phyloP scores from a whole-genome alignment of 257 asterid genomes.

The Ehretia macrophylla region DNA sequence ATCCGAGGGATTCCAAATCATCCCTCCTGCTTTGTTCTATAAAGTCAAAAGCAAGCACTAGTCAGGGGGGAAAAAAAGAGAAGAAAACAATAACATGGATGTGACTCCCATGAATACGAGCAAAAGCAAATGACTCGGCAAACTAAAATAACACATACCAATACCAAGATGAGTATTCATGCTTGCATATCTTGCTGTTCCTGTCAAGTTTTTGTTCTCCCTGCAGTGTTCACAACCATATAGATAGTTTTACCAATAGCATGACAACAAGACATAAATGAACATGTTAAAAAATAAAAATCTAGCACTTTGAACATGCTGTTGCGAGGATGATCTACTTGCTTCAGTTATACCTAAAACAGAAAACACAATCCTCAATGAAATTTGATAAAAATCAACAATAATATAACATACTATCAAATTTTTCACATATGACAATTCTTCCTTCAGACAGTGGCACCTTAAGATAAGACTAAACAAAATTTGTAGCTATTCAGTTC shows the following conservation, averaged over 20 bases:
- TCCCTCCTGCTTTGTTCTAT: conserved; percentile 98
- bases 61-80: no score
- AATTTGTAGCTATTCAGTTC: no score
- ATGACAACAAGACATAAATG: conserved; percentile 3
- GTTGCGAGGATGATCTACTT: neutral
- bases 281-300: neutral
- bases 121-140: conserved; percentile 9
- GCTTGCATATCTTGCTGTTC: conserved; percentile 98
- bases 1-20: conserved; percentile 98
- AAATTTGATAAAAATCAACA: no score
- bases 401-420: no score
- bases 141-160: conserved; percentile 44
- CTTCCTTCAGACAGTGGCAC: no score
- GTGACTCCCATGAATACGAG: conserved; percentile 8
- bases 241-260: neutral
- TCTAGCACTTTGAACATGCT: neutral
- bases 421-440: no score
- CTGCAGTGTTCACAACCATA: conserved; percentile 33
- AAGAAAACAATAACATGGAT: neutral
- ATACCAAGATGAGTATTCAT: conserved; percentile 98
- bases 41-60: neutral
- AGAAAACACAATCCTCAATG: no score
- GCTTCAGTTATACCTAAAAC: no score
- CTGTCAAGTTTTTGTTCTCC: conserved; percentile 96
- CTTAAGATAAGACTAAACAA: no score